Base-by-base conservation (phyloP, 1,284 basidiomycete genomes). In the Gomphus sp. region DNA sequence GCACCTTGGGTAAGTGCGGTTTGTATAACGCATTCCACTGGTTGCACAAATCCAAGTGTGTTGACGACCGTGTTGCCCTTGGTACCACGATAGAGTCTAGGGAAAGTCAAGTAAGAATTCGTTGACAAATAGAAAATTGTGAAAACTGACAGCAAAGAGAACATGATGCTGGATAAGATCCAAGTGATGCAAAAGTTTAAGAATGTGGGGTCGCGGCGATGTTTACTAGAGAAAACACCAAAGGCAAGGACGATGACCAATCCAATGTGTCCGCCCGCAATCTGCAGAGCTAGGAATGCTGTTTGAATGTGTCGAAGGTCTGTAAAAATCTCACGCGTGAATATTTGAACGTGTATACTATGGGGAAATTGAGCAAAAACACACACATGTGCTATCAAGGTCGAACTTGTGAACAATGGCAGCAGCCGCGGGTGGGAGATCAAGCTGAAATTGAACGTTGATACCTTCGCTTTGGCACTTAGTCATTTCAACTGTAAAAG, bases 91-190 rank as follows among this genome's bases (percentile, higher is more conserved):
- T 58, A 58, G 11, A 58, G 57, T 28, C 57, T 58, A 2, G 9
- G 45, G 45, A 28, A 12, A 37, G 3, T 34, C 36, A 18, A 4
- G 41, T 18, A 18, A 43, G 41, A 25, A 50, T n/a, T 37, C 8
- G 14, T 7, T 16, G 12, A 3, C 39, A 37, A 53, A 4, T 10
- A 0, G 18, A 12, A 34, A n/a, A 5, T 11, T 18, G 16, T 47
- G 22, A 14, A 16, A 34, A 22, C 37, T 47, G 4, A 67, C 63
- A 71, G 62, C 14, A 73, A 60, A 25, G 67, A 67, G 61, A 72
- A 74, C n/a, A 71, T 70, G 34, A 72, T 56, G 50, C 66, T 67
- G 49, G 69, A 72, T 11, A 74, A 64, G 45, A 72, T 66, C 72
- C 72, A 74, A 11, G 70, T 66, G 14, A 67, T 59, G 56, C 69